Base-by-base conservation (phyloP, 2,329 filamentous ascomycete genomes). In the Aspergillus proliferans region DNA sequence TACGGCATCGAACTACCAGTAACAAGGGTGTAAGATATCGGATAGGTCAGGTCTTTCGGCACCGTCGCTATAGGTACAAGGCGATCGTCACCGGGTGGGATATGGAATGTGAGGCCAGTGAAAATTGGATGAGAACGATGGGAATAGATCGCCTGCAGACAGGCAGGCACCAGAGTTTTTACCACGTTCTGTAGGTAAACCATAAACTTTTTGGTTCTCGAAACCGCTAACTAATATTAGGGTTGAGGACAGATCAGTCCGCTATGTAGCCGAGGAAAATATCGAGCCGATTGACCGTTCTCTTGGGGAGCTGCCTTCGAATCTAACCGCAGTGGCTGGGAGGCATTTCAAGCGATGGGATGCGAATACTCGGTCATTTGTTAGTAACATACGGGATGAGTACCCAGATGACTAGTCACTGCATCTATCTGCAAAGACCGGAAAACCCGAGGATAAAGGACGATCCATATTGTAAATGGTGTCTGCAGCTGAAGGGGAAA, bases 11-110 rank as follows among this genome's bases (percentile, higher is more conserved):
- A 33, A 55, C 55, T 19, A 43, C 53, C 56, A 57, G 69, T 63
- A 59, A 63, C 52, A 60, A 62, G n/a, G 61, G 69, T 24, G 80
- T 89, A 45, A 77, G 71, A 52, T 92, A 82, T 66, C 81, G 77
- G 45, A 80, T 95, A 44, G 93, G 93, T 1, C 86, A 94, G 59
- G 79, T 95, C 6, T 95, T 97, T 64, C 79, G 78, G 43, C 93
- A 98, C 69, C 82, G 77, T 52, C 80, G 90, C 42, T 95, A 93
- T 65, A 74, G 79, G 18, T 95, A 92, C 65, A 75, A 84, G 44
- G 91, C 86, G 15, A 80, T 94, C 22, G 87, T 98, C 50, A 88
- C 86, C 12, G 91, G 91, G n/a, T 98, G 92, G 91, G 84, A 87
- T 58, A 69, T 70, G 22, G 75, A 77, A 53, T 85, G 77, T 61